Evolutionary conservation across 768 basidiomycete genomes (phyloP), one percentile per base, ranked within the genome.

Genomic region (Termitomyces sp.): DNA sequence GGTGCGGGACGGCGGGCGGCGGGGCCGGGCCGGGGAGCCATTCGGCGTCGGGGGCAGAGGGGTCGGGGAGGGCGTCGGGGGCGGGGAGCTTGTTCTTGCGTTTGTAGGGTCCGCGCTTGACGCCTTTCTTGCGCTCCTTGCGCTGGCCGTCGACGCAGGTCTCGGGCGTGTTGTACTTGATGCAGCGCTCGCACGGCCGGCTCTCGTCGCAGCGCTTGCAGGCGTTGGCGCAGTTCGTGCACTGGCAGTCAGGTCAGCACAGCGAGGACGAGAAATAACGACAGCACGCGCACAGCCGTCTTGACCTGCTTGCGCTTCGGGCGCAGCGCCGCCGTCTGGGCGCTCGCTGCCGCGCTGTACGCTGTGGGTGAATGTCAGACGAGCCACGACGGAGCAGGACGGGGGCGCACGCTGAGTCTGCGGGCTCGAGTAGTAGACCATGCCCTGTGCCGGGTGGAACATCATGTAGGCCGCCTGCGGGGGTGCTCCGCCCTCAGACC

Each of bases 81-180:
- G 0, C 19, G 10, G 53, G 16, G 6, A 37, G 21, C 41, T 61
- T 79, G 57, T 72, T 71, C 64, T 80, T 80, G 57, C 80, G 77
- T 74, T 90, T 91, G 79, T 93, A 93, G 58, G 91, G 91, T 3
- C 91, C 91, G 60, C 91, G 79, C 72, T 93, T 93, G 69, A 92
- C 80, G 54, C 91, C 91, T 70, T 90, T 92, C 74, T 92, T 93
- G 59, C 94, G 80, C 71, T 96, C 94, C 73, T 96, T 97, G 66
- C 94, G 82, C 66, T 91, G 88, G 30, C 93, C 94, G 69, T 97
- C 94, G 54, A 88, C 75, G 70, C 94, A 97, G 54, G 85, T 79
- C 10, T 79, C 79, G 3, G 82, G 73, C 52, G 93, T 81, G 61
- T 89, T 91, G 69, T 95, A 95, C 72, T 94, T 94, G 65, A 87